A percentile compares a stretch with the other conserved stretches of the same genome.
These are phyloP conservation scores for Cetraspora pellucida DNA, from an alignment of 192 early-diverging fungal genomes.

Conservation along the genomic window DNA sequence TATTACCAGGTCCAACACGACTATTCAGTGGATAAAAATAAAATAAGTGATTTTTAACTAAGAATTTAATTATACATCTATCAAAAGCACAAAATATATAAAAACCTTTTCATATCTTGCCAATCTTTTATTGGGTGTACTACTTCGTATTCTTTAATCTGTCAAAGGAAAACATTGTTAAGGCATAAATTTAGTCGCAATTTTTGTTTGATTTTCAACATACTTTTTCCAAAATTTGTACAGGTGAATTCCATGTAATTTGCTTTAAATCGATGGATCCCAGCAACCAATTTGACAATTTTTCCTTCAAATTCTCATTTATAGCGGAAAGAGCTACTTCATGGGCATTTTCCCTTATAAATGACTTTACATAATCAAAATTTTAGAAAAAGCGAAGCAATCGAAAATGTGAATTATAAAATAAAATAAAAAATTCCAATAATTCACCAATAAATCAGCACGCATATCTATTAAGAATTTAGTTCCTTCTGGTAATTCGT, in stretches of 20 bases:
- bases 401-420: background rate
- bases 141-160: slow-evolving; percentile 84
- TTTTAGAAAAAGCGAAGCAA: background rate
- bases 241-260: slow-evolving; percentile 83
- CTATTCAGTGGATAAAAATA: slow-evolving; percentile 26
- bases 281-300: slow-evolving; percentile 78
- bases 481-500: slow-evolving; percentile 75
- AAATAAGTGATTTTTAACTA: background rate
- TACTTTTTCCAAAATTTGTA: slow-evolving; percentile 81
- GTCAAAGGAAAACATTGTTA: background rate
- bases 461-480: slow-evolving; percentile 81
- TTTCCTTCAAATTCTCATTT: slow-evolving; percentile 66
- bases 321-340: slow-evolving; percentile 57
- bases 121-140: slow-evolving; percentile 86
- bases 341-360: slow-evolving; percentile 40
- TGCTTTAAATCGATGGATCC: slow-evolving; percentile 76
- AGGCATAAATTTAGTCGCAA: background rate
- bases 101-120: slow-evolving; percentile 79
- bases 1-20: slow-evolving; percentile 47
- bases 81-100: slow-evolving; percentile 35
- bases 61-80: background rate
- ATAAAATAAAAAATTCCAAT: slow-evolving; percentile 7
- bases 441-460: slow-evolving; percentile 67
- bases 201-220: background rate
- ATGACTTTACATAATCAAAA: slow-evolving; percentile 18